Conservation (phyloP, 2,329 filamentous ascomycete species). For the Mariannaea elegans region DNA sequence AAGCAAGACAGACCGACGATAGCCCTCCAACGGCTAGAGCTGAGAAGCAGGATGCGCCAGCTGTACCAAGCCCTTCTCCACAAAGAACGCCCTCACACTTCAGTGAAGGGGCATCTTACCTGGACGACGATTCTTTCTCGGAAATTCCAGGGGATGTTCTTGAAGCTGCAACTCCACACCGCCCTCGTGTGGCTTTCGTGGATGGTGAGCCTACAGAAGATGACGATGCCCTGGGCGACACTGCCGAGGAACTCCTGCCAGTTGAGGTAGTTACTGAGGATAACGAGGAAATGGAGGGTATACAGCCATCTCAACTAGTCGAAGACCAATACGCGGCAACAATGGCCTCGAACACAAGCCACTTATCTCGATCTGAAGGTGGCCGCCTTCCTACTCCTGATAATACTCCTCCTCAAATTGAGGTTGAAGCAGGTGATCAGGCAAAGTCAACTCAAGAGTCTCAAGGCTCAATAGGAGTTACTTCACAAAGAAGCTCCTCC, state of each 20-base stretch:
- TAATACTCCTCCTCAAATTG: constrained; percentile 55
- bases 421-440: constrained; percentile 30
- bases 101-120: constrained; percentile 43
- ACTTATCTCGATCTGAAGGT: constrained; percentile 49
- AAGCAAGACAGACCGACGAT: constrained; percentile 36
- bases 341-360: constrained; percentile 42
- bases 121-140: constrained; percentile 66
- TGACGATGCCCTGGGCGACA: not conserved
- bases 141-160: constrained; percentile 63
- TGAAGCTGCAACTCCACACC: constrained; percentile 57
- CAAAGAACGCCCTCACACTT: constrained; percentile 17
- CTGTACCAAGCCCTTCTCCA: constrained; percentile 14
- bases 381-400: constrained; percentile 63
- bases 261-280: constrained; percentile 3
- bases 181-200: not conserved
- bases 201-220: not conserved
- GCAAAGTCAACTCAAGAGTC: constrained; percentile 31
- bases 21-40: constrained; percentile 13
- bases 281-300: constrained; percentile 16
- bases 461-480: constrained; percentile 15
- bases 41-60: not conserved
- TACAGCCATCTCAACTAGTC: constrained; percentile 1
- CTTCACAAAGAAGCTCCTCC: constrained; percentile 20
- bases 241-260: too few species aligned
- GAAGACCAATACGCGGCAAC: constrained; percentile 17